Conservation (phyloP, 768 basidiomycete species). For the Macrocybe gigantea region DNA sequence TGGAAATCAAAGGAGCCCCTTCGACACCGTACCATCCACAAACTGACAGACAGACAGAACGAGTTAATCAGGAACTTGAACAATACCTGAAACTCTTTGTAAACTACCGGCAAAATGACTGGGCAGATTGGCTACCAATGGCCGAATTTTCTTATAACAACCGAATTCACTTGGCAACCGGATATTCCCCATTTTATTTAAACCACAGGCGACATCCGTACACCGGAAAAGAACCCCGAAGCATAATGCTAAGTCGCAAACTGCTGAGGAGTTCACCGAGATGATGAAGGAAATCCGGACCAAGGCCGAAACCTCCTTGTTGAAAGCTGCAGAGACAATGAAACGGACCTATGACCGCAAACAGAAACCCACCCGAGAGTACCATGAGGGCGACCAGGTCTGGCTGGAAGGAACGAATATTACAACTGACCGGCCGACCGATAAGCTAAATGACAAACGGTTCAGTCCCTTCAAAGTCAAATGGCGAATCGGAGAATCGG, state of each 20-base stretch:
- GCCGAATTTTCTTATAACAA: conserved; percentile 29
- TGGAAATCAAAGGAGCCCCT: too few relatives aligned
- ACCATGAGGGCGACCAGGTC: conserved; percentile 14
- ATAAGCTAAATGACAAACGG: background rate
- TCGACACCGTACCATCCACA: too few relatives aligned
- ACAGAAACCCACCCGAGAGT: background rate
- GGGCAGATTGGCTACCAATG: conserved; percentile 21
- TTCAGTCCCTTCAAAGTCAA: conserved; percentile 20
- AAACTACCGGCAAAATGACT: conserved; percentile 22
- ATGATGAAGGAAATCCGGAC: conserved; percentile 14
- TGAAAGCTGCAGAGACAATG: conserved; percentile 14
- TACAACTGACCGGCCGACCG: conserved; percentile 4
- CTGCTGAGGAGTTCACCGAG: conserved; percentile 13
- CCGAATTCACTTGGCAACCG: conserved; percentile 16
- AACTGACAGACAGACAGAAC: too few relatives aligned
- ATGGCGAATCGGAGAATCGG: background rate
- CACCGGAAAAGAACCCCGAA: conserved; percentile 10
- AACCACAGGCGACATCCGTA: conserved; percentile 22
- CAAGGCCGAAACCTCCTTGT: conserved; percentile 9
- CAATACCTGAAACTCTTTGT: conserved; percentile 21
- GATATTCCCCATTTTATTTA: conserved; percentile 22
- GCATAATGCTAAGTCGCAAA: conserved; percentile 6
- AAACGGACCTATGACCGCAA: conserved; percentile 9
- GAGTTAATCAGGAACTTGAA: background rate
- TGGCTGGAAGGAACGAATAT: conserved; percentile 16